Conservation (phyloP, 805 yeast species). For the Kodamaea nitidulidarum region DNA sequence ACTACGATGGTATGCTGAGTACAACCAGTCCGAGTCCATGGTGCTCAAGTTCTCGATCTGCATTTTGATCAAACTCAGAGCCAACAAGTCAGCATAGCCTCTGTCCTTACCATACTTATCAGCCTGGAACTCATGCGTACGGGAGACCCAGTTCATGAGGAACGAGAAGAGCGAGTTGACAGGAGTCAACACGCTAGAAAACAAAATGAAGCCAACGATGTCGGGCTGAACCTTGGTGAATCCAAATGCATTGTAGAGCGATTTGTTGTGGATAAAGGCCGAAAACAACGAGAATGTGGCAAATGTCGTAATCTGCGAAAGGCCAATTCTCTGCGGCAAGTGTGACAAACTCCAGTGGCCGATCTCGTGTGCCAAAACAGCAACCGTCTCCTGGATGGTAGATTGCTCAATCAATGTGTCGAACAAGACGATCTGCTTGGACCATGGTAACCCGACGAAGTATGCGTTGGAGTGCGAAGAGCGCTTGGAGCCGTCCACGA, state of each 20-base stretch:
- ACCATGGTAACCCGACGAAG: constrained; percentile 95
- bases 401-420: constrained; percentile 87
- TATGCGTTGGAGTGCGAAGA: constrained; percentile 96
- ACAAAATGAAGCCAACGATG: constrained; percentile 75
- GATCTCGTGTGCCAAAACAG: constrained; percentile 96
- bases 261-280: constrained; percentile 71
- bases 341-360: constrained; percentile 97
- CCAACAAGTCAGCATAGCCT: constrained; percentile 67
- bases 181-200: constrained; percentile 76
- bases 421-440: constrained; percentile 88
- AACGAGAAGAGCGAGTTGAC: constrained; percentile 66
- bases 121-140: constrained; percentile 92
- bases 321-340: constrained; percentile 67
- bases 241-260: constrained; percentile 77
- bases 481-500: constrained; percentile 95
- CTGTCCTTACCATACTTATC: constrained; percentile 76
- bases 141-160: constrained; percentile 62
- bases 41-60: constrained; percentile 78
- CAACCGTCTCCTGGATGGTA: constrained; percentile 75
- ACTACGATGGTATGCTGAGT: constrained; percentile 81
- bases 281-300: constrained; percentile 70
- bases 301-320: constrained; percentile 62
- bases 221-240: constrained; percentile 64
- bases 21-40: constrained; percentile 87
- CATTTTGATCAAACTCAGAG: constrained; percentile 67